Conservation (phyloP, 176 grass and related monocot genomes). For the Phoenix roebelenii region DNA sequence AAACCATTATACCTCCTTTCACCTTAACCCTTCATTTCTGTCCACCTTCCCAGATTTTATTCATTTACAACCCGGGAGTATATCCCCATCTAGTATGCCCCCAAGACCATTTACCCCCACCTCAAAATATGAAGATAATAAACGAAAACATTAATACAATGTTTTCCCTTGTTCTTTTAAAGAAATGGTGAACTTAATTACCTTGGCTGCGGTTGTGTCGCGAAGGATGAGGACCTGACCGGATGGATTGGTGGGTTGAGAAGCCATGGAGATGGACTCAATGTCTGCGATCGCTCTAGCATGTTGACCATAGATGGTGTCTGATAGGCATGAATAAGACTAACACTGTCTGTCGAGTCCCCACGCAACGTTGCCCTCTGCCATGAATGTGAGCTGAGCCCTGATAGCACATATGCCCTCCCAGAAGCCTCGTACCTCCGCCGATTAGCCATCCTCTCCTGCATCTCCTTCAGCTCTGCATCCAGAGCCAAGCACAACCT, state of each 20-base stretch:
- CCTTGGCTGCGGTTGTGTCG: neutral
- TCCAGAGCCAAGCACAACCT: slow-evolving; percentile 57
- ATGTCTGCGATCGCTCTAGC: slow-evolving; percentile 33
- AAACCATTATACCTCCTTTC: no score
- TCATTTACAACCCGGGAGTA: no score
- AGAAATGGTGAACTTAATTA: neutral
- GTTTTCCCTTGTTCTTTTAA: neutral
- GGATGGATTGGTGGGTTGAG: neutral
- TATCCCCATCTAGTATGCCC: no score
- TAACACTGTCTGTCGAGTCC: slow-evolving; percentile 30
- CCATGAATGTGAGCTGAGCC: slow-evolving; percentile 88
- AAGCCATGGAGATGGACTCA: neutral
- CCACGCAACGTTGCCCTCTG: slow-evolving; percentile 81
- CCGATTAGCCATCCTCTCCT: slow-evolving; percentile 77
- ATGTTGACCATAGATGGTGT: slow-evolving; percentile 46
- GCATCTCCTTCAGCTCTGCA: slow-evolving; percentile 79
- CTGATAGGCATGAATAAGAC: slow-evolving; percentile 32
- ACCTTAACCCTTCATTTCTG: no score
- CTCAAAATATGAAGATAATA: neutral
- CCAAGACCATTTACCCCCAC: neutral
- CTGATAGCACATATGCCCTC: slow-evolving; percentile 77
- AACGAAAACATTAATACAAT: neutral
- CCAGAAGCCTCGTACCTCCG: slow-evolving; percentile 63
- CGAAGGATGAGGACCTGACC: neutral
- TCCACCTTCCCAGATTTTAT: no score